Conservation (phyloP, 2,329 filamentous ascomycete genomes). For the Escovopsis weberi region DNA sequence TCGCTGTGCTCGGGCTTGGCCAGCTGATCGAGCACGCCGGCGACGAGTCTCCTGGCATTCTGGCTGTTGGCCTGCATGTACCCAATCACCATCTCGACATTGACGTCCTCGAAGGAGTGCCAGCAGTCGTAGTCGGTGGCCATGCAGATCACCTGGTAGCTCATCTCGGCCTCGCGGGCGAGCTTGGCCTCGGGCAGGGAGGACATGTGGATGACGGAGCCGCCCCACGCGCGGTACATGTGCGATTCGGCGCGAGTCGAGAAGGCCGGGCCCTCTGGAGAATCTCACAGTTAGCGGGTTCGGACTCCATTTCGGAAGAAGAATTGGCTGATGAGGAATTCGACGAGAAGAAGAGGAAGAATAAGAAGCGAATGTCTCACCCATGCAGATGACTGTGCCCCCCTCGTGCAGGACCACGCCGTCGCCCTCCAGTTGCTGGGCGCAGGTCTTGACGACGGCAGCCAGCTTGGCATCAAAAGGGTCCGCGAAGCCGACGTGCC, state of each 20-base stretch:
- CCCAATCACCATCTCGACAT: constrained; percentile 91
- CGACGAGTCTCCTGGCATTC: constrained; percentile 77
- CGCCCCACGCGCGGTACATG: constrained; percentile 89
- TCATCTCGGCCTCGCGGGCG: constrained; percentile 87
- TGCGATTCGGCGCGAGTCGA: constrained; percentile 90
- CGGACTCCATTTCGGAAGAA: too few relatives aligned
- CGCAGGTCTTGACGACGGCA: constrained; percentile 63
- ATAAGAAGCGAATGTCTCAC: constrained; percentile 24
- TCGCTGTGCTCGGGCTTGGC: constrained; percentile 62
- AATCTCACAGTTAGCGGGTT: neutral
- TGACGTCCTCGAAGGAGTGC: constrained; percentile 71
- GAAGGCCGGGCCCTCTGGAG: constrained; percentile 87
- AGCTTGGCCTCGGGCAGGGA: constrained; percentile 91
- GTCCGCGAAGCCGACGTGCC: constrained; percentile 89
- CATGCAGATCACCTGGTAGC: constrained; percentile 99
- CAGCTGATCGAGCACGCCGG: constrained; percentile 75
- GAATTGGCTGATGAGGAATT: neutral
- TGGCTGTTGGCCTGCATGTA: constrained; percentile 88
- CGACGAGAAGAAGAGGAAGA: neutral
- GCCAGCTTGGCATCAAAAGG: constrained; percentile 76
- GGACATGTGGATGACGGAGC: constrained; percentile 96
- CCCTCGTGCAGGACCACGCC: constrained; percentile 72
- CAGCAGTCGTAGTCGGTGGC: constrained; percentile 99
- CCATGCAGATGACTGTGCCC: constrained; percentile 85
- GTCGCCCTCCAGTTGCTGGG: constrained; percentile 61